Conservation (phyloP, 805 yeast genomes). For the Saturnispora hagleri region DNA sequence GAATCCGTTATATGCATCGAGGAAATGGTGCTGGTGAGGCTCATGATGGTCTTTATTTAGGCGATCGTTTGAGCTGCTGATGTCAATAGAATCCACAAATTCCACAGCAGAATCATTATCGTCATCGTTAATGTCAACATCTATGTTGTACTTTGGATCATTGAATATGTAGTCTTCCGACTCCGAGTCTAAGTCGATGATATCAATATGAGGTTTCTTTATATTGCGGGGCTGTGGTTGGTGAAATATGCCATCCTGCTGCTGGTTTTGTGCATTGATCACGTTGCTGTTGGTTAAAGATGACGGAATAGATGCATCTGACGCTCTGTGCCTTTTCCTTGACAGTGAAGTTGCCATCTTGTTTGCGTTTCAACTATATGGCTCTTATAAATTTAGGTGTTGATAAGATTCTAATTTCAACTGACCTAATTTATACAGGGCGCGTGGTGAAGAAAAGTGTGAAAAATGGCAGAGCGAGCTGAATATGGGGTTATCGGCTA, state of each 20-base stretch:
- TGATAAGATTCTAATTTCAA: not conserved
- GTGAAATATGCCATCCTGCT: not conserved
- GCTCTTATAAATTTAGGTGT: not conserved
- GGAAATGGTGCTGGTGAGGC: not conserved
- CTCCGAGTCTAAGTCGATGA: constrained; percentile 34
- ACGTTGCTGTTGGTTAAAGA: not conserved
- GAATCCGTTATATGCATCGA: not conserved
- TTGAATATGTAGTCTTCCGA: constrained; percentile 29
- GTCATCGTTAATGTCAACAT: not conserved
- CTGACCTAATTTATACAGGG: not conserved
- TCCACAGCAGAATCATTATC: constrained; percentile 10
- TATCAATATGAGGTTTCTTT: constrained; percentile 18
- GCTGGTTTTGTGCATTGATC: not conserved
- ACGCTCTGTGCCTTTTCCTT: constrained; percentile 6
- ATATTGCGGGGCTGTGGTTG: constrained; percentile 9
- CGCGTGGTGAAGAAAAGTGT: not conserved
- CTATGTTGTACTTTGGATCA: not conserved
- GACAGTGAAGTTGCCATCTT: constrained; percentile 5
- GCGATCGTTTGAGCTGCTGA: not conserved
- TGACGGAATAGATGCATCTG: not conserved
- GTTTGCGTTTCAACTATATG: not conserved
- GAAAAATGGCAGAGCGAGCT: not conserved
- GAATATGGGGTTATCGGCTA: not conserved
- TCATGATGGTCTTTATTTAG: constrained; percentile 1
- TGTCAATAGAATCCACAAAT: constrained; percentile 4